phyloP scores from a whole-genome alignment of 352 stramenopile genomes.

The Phytophthora tubulina region DNA sequence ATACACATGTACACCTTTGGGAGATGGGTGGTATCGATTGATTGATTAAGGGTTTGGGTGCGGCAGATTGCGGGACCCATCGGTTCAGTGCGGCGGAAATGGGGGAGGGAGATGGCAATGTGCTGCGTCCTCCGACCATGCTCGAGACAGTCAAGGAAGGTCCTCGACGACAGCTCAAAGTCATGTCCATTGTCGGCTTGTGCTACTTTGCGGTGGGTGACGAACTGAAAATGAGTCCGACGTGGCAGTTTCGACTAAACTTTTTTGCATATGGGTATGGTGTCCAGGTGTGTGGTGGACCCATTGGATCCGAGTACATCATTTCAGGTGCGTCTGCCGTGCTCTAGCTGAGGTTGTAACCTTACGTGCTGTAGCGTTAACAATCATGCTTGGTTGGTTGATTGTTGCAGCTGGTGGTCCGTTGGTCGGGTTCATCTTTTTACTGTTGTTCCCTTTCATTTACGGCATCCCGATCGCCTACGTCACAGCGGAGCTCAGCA shows the following conservation, averaged over 20 bases:
- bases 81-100: slow-evolving; percentile 44
- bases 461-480: slow-evolving; percentile 93
- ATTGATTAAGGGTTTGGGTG: slow-evolving; percentile 34
- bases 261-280: background rate
- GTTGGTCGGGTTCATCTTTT: slow-evolving; percentile 86
- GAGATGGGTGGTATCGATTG: slow-evolving; percentile 15
- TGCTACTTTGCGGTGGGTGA: slow-evolving; percentile 63
- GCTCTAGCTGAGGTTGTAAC: background rate
- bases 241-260: background rate
- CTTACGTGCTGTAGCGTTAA: background rate
- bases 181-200: slow-evolving; percentile 63
- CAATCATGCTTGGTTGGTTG: background rate
- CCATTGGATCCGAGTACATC: slow-evolving; percentile 57
- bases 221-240: background rate
- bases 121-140: slow-evolving; percentile 26
- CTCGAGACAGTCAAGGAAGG: slow-evolving; percentile 56
- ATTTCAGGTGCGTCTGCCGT: slow-evolving; percentile 39
- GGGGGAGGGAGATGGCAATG: slow-evolving; percentile 32
- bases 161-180: slow-evolving; percentile 58
- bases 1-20: background rate
- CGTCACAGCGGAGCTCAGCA: slow-evolving; percentile 93
- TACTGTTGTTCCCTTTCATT: slow-evolving; percentile 90
- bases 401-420: slow-evolving; percentile 48
- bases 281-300: slow-evolving; percentile 42
- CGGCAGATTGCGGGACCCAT: slow-evolving; percentile 30